These are phyloP conservation scores for Sisymbrium irio DNA, from an alignment of 345 rosid species.

Conservation along the genomic window DNA sequence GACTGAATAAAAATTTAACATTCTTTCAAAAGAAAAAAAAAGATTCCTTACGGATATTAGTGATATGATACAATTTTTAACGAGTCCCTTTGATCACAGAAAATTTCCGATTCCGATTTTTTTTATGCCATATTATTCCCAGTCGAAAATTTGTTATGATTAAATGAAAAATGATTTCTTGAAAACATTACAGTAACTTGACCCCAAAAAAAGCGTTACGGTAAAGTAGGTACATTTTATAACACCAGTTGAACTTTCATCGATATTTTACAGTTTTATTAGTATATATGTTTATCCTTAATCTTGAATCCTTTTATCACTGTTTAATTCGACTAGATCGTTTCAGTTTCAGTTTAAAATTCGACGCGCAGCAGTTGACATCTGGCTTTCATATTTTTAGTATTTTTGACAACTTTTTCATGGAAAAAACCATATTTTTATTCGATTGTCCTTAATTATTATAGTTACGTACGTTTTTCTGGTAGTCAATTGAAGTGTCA, in stretches of 20 bases:
- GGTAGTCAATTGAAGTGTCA: constrained; percentile 29
- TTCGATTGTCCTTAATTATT: constrained; percentile 13
- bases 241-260: not conserved
- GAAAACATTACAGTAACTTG: not conserved
- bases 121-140: not conserved
- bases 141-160: not conserved
- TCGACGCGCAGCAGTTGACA: not conserved
- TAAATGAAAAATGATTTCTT: not conserved
- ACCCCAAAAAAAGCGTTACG: no score
- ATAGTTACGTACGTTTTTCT: constrained; percentile 1
- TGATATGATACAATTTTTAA: not conserved
- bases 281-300: not conserved
- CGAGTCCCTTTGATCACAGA: not conserved
- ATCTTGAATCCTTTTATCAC: not conserved
- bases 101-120: not conserved
- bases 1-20: no score
- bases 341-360: not conserved
- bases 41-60: not conserved
- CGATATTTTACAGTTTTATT: not conserved
- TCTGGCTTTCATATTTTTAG: not conserved
- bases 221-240: not conserved
- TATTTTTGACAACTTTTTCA: not conserved
- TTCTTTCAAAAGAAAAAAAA: no score
- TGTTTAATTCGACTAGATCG: not conserved
- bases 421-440: not conserved